Base-by-base conservation (phyloP, 495 filamentous ascomycete genomes). In the Podospora anserina region DNA sequence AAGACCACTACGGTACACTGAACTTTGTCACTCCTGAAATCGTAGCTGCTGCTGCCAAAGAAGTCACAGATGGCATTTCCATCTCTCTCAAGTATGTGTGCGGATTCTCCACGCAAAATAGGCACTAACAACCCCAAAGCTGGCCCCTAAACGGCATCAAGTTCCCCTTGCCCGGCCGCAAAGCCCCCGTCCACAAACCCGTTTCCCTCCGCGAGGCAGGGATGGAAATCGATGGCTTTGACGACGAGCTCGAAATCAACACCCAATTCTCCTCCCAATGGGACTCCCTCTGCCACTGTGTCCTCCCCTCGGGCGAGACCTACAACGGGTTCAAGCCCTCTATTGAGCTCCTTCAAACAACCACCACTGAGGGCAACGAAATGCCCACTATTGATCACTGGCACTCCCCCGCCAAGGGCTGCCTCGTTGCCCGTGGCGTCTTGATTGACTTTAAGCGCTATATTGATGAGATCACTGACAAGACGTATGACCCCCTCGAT, bases 201-300 rank as follows among this genome's bases (percentile, higher is more conserved):
- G 72, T 82, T 34, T 79, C 79, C n/a, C 72, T 88, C 28, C 68
- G 78, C 18, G 82, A 82, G 19, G 9, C 68, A 15, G 75, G 74
- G 23, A 69, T 80, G 69, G 74, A 75, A 27, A 63, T 66, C 16
- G 63, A 66, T 6, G 81, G 79, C 39, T 81, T 75, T 71, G 82
- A 83, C 58, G 82, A 83, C 63, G 82, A 90, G 67, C 88, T 91
- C 68, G 83, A 85, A 28, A 83, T 93, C 76, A 93, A 93, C 76
- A 92, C 91, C 0, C 91, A 93, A 73, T 85, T 87, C 71, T 86
- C 86, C 28, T 90, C 88, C 3, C 91, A 94, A 77, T 93, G 91
- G 91, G 91, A 94, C 72, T 88, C 89, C 20, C 82, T 93, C n/a
- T 81, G 88, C 61, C 90, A 92, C 76, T 11, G 7, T 3, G 53